Evolutionary conservation across 106 monocot genomes (phyloP).

Genomic region (Chionographis japonica): DNA sequence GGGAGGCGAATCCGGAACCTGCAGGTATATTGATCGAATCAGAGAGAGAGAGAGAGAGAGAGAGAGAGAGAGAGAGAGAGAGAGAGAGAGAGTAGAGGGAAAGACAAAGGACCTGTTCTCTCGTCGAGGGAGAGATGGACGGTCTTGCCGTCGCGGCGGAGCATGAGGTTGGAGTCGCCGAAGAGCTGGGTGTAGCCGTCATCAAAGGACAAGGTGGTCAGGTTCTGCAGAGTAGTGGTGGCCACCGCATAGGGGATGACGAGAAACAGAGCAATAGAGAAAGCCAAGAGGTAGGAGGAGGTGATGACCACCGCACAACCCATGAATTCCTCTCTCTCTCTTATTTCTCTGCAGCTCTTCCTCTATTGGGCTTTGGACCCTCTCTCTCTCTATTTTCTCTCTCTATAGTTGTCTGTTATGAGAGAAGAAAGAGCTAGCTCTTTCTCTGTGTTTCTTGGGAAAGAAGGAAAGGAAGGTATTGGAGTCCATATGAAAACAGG

Average conservation of each 20-base stretch:
- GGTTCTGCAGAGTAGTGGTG: constrained; percentile 1
- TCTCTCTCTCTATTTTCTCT: not conserved
- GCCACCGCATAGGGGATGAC: not conserved
- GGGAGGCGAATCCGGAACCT: constrained; percentile 63
- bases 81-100: too few relatives aligned
- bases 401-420: not conserved
- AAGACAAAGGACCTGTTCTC: constrained; percentile 26
- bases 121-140: constrained; percentile 54
- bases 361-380: not conserved
- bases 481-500: not conserved
- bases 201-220: constrained; percentile 33
- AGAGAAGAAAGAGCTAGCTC: not conserved
- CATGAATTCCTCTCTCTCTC: not conserved
- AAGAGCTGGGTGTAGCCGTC: constrained; percentile 64
- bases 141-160: constrained; percentile 30
- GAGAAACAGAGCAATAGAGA: constrained; percentile 1
- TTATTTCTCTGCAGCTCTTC: not conserved
- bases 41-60: not conserved
- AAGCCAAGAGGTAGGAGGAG: not conserved
- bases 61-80: not conserved
- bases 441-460: constrained; percentile 12
- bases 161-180: constrained; percentile 53
- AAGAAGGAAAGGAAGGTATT: constrained; percentile 4
- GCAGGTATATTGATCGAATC: not conserved
- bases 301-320: not conserved